These are phyloP conservation scores for Diaporthe velutina DNA, from an alignment of 2,329 filamentous ascomycete genomes.

Conservation along the genomic window DNA sequence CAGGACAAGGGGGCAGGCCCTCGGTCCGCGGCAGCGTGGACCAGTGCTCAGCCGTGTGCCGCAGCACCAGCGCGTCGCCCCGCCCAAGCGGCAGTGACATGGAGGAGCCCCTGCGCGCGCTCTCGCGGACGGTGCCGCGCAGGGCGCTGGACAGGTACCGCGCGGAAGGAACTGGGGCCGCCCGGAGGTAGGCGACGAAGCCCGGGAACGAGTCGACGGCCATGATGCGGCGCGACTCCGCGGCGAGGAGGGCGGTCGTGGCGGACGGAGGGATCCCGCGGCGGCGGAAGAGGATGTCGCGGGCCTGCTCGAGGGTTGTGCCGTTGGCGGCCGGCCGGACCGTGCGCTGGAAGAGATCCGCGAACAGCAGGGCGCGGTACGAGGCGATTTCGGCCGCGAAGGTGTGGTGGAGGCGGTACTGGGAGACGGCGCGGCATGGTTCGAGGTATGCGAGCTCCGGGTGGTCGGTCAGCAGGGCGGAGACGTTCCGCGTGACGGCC, in stretches of 20 bases:
- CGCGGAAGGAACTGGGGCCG: constrained; percentile 45
- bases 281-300: constrained; percentile 59
- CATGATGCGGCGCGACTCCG: constrained; percentile 59
- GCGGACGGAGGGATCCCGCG: constrained; percentile 60
- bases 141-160: constrained; percentile 50
- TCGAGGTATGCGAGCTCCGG: constrained; percentile 63
- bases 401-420: constrained; percentile 60
- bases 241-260: constrained; percentile 54
- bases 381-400: constrained; percentile 60
- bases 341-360: constrained; percentile 61
- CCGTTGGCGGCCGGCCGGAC: constrained; percentile 51
- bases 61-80: background rate
- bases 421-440: constrained; percentile 51
- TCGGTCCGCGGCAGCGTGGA: background rate
- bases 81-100: background rate
- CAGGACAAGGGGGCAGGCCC: background rate
- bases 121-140: constrained; percentile 50
- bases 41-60: background rate
- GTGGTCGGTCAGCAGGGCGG: constrained; percentile 60
- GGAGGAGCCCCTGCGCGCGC: constrained; percentile 45
- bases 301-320: constrained; percentile 53
- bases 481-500: constrained; percentile 63
- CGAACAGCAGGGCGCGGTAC: constrained; percentile 66
- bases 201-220: constrained; percentile 55
- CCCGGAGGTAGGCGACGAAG: constrained; percentile 59